Percentiles rank a stretch among this genome's conserved stretches.
phyloP scores from a whole-genome alignment of 768 basidiomycete species.

The Leccinum sublutescens region DNA sequence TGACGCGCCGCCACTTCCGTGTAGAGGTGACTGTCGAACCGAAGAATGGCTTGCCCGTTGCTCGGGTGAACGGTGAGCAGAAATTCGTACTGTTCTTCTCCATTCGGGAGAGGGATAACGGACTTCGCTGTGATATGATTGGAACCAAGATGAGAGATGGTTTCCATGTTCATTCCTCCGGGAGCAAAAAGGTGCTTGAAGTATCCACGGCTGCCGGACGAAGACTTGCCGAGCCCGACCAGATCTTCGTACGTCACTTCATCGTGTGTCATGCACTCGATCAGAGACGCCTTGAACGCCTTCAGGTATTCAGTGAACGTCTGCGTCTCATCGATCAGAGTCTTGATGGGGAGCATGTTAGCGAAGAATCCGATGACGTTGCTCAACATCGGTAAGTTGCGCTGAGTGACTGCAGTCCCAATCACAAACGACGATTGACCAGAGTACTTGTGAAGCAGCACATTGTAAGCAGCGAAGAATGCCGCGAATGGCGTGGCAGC shows the following conservation, averaged over 20 bases:
- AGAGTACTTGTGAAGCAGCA: constrained; percentile 36
- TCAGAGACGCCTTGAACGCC: constrained; percentile 25
- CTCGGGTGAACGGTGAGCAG: constrained; percentile 26
- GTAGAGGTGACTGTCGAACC: constrained; percentile 31
- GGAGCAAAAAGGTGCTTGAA: constrained; percentile 33
- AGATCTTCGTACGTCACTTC: constrained; percentile 33
- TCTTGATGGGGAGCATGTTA: constrained; percentile 32
- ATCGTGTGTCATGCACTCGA: constrained; percentile 22
- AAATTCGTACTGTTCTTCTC: constrained; percentile 26
- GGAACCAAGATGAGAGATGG: constrained; percentile 17
- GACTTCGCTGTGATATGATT: constrained; percentile 19
- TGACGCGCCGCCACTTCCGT: constrained; percentile 29
- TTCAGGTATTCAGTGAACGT: constrained; percentile 26
- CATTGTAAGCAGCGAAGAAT: constrained; percentile 33
- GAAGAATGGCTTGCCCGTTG: constrained; percentile 25
- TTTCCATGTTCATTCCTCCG: constrained; percentile 29
- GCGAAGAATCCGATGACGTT: constrained; percentile 30
- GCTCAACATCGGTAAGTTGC: constrained; percentile 27
- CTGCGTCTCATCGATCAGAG: constrained; percentile 23
- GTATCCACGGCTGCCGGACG: constrained; percentile 26
- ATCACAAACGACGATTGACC: constrained; percentile 28
- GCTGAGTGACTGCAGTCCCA: constrained; percentile 32
- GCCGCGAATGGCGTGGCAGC: constrained; percentile 28
- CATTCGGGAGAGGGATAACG: constrained; percentile 24
- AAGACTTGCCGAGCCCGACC: constrained; percentile 26